Base-by-base conservation (phyloP, 306 rosid species). In the Bauhinia variegata region DNA sequence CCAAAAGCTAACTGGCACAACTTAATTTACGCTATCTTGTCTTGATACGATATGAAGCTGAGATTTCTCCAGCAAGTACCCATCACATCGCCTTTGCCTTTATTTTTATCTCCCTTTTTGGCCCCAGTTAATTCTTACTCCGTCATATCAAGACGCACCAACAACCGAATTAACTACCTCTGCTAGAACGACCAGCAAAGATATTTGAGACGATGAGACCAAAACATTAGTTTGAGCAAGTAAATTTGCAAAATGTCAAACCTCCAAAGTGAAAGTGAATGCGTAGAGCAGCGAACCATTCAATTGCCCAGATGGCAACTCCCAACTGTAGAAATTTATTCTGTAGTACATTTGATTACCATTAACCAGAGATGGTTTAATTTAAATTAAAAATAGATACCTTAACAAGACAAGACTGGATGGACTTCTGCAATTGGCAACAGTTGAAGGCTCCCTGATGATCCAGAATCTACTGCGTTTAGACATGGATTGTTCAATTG, bases 151-250 rank as follows among this genome's bases (percentile, higher is more conserved):
- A 36, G 41, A 5, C 3, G 41, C 9, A 36, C 41, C 63, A 73
- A 42, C 80, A 73, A 77, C 91, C 65, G 67, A 72, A 78, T 62
- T 75, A 77, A 83, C 80, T 52, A 23, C 84, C 80, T 30, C 60
- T 43, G 8, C 6, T 38, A 37, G 19, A 57, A 60, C 34, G 18
- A 34, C 37, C 6, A 73, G 23, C 9, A 10, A 30, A 23, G 28
- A 15, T 48, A 41, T 30, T 37, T 30, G 11, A 51, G 63, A 61
- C 63, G 63, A 32, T 2, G 19, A 30, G 58, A 1, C 49, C 14
- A 39, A n/a, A 15, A 34, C 19, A 36, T 58, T 47, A 58, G 47
- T 7, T 58, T n/a, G 18, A 7, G 23, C 31, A 70, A 36, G 58
- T 23, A 58, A 34, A 8, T 6, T 33, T 50, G 10, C 28, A 23